Evolutionary conservation across 2,329 filamentous ascomycete genomes (phyloP), one percentile per base, ranked within the genome.

Genomic region (Diaporthe sp.): DNA sequence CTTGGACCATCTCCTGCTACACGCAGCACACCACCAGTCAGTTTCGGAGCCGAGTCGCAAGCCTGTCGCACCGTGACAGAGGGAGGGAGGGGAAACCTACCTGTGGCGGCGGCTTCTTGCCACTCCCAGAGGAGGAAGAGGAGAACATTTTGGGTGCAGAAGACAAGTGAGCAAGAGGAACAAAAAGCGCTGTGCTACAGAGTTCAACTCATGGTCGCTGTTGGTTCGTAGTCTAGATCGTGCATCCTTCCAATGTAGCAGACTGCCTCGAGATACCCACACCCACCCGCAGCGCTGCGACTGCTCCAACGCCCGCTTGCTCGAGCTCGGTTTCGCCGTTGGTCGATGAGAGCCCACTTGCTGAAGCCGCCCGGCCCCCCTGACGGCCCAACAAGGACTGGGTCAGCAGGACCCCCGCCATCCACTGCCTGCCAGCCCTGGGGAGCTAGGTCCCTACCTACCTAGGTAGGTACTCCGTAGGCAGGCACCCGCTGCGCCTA

Each of bases 1-100:
- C 96, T 93, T 99, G 96, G 79, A 98, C 94, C 97, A 99, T 99
- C 90, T 99, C 97, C 95, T 98, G 88, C 82, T 86, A 80, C 83
- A 51, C 63, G 37, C 63, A 53, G 47, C 63, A 51, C 44, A 53
- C 44, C 63, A 68, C 32, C 30, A 53, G 63, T 68, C 63, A 68
- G 63, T 68, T 25, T 68, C 63, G 63, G 63, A 53, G 63, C 63
- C 63, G 63, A 68, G 63, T 68, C 63, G 63, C 63, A 68, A 68
- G 63, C 63, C 32, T 53, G 63, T 68, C 63, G 63, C 44, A 53
- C 63, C 25, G 47, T 22, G 44, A 37, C 44, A 22, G 44, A 55
- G 51, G 5, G 27, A 65, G 39, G 8, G 27, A 50, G 44, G 15
- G 44, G n/a, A 30, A 17, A 83, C 88, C 82, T 86, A 95, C 93